phyloP scores from a whole-genome alignment of 805 yeast genomes.

The Candida lessepsii region DNA sequence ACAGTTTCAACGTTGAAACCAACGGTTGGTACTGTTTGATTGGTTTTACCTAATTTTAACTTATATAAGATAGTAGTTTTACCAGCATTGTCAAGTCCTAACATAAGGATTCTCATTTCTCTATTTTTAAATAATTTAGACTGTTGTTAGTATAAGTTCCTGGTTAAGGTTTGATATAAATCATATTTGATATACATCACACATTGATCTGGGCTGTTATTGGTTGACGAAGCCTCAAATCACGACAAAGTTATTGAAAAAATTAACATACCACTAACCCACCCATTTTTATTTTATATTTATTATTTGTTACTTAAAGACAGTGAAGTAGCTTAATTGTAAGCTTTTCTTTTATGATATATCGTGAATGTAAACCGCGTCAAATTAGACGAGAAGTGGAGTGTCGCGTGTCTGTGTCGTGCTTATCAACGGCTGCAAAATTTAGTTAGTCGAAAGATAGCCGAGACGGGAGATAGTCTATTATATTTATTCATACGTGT shows the following conservation, averaged over 20 bases:
- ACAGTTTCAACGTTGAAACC: constrained; percentile 92
- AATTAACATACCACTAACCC: constrained; percentile 15
- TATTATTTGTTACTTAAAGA: too few relatives aligned
- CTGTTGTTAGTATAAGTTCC: constrained; percentile 15
- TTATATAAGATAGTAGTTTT: constrained; percentile 86
- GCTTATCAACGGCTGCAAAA: too few relatives aligned
- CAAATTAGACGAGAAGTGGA: constrained; percentile 1
- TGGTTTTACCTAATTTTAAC: constrained; percentile 70
- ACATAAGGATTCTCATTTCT: constrained; percentile 93
- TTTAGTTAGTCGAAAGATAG: too few relatives aligned
- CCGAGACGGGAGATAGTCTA: too few relatives aligned
- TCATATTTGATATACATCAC: too few relatives aligned
- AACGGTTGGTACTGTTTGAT: constrained; percentile 85
- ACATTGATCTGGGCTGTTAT: too few relatives aligned
- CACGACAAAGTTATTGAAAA: too few relatives aligned
- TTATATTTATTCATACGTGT: too few relatives aligned
- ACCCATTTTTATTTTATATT: constrained; percentile 13
- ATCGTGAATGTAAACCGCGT: neutral
- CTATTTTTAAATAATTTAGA: constrained; percentile 64
- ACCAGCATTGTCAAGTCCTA: constrained; percentile 92
- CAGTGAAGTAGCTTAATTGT: too few relatives aligned
- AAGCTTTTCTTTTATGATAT: neutral
- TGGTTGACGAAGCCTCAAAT: neutral
- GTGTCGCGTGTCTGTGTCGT: neutral
- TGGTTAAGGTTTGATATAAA: neutral